A percentile compares a stretch with the other conserved stretches of the same genome.
Evolutionary conservation across 1,139 yeast species (phyloP).

Genomic region (Debaryomycetaceae sp.): DNA sequence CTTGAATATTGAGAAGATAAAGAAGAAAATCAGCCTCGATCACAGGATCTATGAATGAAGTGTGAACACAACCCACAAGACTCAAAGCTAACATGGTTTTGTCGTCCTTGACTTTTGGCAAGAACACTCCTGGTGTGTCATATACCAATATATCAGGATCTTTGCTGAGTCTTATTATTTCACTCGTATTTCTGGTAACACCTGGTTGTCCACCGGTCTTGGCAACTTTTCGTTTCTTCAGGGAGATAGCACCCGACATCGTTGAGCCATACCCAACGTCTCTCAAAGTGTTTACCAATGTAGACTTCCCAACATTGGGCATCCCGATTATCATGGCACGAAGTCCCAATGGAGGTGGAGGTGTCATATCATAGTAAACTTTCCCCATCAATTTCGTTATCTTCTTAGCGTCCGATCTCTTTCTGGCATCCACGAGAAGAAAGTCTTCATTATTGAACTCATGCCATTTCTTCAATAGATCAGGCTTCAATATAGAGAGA

Average conservation of each 20-base stretch:
- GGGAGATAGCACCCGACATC: conserved; percentile 19
- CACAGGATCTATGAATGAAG: conserved; percentile 71
- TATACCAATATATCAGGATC: conserved; percentile 69
- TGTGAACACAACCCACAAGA: conserved; percentile 74
- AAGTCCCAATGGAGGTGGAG: conserved; percentile 82
- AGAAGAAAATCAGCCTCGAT: conserved; percentile 84
- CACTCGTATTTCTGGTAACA: conserved; percentile 78
- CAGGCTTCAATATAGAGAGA: conserved; percentile 29
- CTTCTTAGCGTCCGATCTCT: conserved; percentile 45
- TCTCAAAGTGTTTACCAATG: conserved; percentile 73
- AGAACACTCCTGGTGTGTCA: conserved; percentile 91
- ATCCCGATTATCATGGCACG: conserved; percentile 80
- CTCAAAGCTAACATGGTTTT: conserved; percentile 76
- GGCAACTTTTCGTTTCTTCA: conserved; percentile 64
- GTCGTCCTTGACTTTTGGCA: conserved; percentile 66
- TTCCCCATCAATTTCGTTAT: conserved; percentile 50
- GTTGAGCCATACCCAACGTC: conserved; percentile 43
- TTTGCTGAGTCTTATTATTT: conserved; percentile 59
- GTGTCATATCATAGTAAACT: conserved; percentile 41
- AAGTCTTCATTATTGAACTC: conserved; percentile 46
- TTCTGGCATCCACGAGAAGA: conserved; percentile 59
- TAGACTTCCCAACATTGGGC: conserved; percentile 99
- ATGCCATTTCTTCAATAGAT: conserved; percentile 53
- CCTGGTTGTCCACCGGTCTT: conserved; percentile 89
- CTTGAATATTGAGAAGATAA: conserved; percentile 66